Base-by-base conservation (phyloP, 78 protist species). In the Dictyostelium intermedium region DNA sequence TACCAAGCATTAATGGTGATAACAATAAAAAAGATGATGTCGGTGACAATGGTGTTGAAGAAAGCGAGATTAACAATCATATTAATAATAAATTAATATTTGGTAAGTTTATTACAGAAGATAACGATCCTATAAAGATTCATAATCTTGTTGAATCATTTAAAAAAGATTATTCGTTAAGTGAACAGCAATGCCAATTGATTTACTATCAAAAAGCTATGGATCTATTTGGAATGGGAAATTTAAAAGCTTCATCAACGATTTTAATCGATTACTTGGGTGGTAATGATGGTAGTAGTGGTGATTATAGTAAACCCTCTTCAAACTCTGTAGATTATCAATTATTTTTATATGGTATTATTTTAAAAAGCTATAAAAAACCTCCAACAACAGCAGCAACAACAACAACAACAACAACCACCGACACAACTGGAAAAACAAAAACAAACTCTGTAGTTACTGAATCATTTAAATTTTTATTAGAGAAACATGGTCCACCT, bases 131-230 rank as follows among this genome's bases (percentile, higher is more conserved):
- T 5, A 30, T 6, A 10, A 79, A 79, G 25, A 79, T 79, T 47
- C 14, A 79, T 35, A 7, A 23, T 13, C 32, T 35, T n/a, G 25
- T 77, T 2, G 82, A 77, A 23, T 34, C 32, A 41, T 41, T 77
- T 39, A 35, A 77, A 41, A 39, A 41, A 3, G 53, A 77, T 20
- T 41, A n/a, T 43, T 39, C 43, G 20, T 14, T 77, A n/a, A 27
- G 25, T 77, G 39, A 39, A 39, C 50, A 41, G 23, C 63, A 77
- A 77, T 11, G 6, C 9, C 25, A 77, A 20, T n/a, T 16, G 23
- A 41, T 77, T n/a, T 41, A 39, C n/a, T 77, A 77, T 77, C 63
- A 77, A 77, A 77, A 77, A 41, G n/a, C 82, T 20, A 18, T 77
- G 37, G 82, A 77, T 41, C 25, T 43, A 41, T 77, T 77, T 43